phyloP scores from a whole-genome alignment of 73 alveolate genomes.

The Durusdinium trenchii region DNA sequence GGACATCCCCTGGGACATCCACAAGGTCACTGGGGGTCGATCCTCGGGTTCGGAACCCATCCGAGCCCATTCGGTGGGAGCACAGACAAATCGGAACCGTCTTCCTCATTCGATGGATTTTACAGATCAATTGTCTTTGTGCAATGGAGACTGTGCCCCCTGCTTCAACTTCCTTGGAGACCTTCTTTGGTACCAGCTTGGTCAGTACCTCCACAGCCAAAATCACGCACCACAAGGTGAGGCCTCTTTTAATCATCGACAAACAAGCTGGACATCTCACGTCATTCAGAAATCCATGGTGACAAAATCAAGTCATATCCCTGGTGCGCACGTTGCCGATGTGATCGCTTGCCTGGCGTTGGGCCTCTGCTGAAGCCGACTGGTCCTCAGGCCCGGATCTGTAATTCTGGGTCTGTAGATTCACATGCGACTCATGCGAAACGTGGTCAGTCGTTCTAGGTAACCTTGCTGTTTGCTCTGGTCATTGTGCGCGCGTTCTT shows the following conservation, averaged over 20 bases:
- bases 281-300: no score
- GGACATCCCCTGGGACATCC: conserved; percentile 95
- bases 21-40: conserved; percentile 67
- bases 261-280: no score
- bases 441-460: no score
- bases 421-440: no score
- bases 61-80: not conserved
- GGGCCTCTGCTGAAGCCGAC: conserved; percentile 59
- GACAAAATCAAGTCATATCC: no score
- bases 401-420: no score
- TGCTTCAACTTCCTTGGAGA: conserved; percentile 60
- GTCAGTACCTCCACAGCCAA: conserved; percentile 65
- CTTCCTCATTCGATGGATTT: no score
- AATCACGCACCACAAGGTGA: no score
- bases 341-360: conserved; percentile 79
- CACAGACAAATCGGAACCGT: no score
- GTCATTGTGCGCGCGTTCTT: no score
- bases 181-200: conserved; percentile 45
- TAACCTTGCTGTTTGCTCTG: no score
- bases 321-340: conserved; percentile 53
- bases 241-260: no score
- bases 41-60: not conserved
- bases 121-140: not conserved
- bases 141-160: not conserved
- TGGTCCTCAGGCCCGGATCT: conserved; percentile 24